phyloP scores from a whole-genome alignment of 306 rosid species.

The Ammopiptanthus mongolicus region DNA sequence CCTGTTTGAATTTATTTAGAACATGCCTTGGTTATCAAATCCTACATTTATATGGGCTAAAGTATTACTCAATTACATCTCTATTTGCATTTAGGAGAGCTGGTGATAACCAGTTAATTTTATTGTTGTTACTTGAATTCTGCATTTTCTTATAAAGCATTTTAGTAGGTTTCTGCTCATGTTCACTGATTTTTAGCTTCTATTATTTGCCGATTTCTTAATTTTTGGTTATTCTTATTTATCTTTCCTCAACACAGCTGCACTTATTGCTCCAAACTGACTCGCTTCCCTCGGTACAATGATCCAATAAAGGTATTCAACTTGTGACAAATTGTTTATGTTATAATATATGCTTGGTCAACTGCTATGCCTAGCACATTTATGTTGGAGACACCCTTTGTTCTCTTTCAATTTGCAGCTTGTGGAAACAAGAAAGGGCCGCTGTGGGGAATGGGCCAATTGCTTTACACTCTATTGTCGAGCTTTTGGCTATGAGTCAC shows the following conservation, averaged over 20 bases:
- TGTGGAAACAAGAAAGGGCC: conserved; percentile 90
- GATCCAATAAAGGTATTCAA: conserved; percentile 73
- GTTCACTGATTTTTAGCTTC: background rate
- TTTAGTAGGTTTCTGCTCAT: conserved; percentile 1
- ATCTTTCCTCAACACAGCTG: conserved; percentile 51
- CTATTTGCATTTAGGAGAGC: background rate
- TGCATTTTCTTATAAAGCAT: background rate
- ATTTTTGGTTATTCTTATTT: background rate
- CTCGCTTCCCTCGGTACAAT: conserved; percentile 91
- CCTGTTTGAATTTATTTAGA: background rate
- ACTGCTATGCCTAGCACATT: conserved; percentile 12
- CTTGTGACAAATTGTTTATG: background rate
- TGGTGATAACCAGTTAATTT: background rate
- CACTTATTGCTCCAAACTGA: conserved; percentile 40
- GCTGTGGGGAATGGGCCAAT: conserved; percentile 99
- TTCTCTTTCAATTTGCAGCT: conserved; percentile 52
- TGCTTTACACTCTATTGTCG: conserved; percentile 93
- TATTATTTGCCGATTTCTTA: conserved; percentile 2
- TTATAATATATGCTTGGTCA: background rate
- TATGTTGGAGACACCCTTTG: background rate
- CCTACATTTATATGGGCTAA: background rate
- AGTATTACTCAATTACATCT: background rate
- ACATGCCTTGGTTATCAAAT: background rate
- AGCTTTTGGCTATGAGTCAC: conserved; percentile 88
- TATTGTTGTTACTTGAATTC: background rate